Conservation (phyloP, 2,329 filamentous ascomycete species). For the Fusarium palustre region DNA sequence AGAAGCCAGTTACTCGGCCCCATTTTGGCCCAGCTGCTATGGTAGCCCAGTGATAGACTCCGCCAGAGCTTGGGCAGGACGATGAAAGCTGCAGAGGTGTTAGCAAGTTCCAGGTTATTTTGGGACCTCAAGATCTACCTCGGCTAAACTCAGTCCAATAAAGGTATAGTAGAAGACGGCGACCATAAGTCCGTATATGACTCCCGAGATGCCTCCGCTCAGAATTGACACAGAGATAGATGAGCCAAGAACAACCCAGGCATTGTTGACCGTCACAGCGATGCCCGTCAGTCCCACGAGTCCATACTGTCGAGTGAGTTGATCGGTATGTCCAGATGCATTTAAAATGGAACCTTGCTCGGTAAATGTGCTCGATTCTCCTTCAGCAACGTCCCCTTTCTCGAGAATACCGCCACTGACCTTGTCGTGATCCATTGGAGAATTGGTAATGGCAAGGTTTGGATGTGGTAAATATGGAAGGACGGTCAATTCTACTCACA, state of each 20-base stretch:
- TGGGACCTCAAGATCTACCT: constrained; percentile 12
- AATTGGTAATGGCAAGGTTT: background rate
- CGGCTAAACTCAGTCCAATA: constrained; percentile 41
- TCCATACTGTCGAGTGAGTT: constrained; percentile 43
- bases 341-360: constrained; percentile 29
- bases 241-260: constrained; percentile 44
- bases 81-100: constrained; percentile 34
- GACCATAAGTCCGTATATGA: constrained; percentile 43
- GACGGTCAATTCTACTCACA: background rate
- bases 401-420: constrained; percentile 7
- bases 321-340: constrained; percentile 40
- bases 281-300: constrained; percentile 43
- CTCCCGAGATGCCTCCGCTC: constrained; percentile 39
- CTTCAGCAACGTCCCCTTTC: constrained; percentile 17
- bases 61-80: constrained; percentile 40
- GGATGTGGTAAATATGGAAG: background rate
- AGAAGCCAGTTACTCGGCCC: constrained; percentile 43
- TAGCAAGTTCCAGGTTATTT: background rate
- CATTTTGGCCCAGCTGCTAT: constrained; percentile 42
- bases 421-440: constrained; percentile 24
- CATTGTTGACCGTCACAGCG: constrained; percentile 46
- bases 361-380: constrained; percentile 15
- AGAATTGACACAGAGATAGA: constrained; percentile 44
- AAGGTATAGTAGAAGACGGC: constrained; percentile 44
- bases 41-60: constrained; percentile 46